These are phyloP conservation scores for Kodamaea restingae DNA, from an alignment of 805 yeast genomes.

Conservation along the genomic window DNA sequence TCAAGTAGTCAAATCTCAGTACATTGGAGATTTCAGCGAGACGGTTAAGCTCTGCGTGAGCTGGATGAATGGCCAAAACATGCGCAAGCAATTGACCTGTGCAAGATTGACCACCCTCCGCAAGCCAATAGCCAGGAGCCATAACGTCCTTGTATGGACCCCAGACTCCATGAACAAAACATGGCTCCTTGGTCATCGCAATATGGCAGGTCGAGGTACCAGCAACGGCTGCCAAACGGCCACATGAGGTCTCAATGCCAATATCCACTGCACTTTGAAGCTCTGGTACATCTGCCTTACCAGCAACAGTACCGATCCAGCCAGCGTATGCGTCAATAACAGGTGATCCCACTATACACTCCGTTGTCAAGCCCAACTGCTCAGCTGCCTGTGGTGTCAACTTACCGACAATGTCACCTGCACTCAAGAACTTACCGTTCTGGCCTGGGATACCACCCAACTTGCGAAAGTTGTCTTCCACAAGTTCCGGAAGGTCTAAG, in stretches of 20 bases:
- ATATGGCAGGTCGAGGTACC: constrained; percentile 98
- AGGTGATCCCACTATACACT: constrained; percentile 87
- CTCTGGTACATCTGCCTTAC: constrained; percentile 57
- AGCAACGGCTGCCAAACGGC: constrained; percentile 94
- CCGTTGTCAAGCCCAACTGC: constrained; percentile 76
- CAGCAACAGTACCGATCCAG: constrained; percentile 98
- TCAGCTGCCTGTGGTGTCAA: constrained; percentile 64
- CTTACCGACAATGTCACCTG: constrained; percentile 86
- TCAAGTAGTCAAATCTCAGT: constrained; percentile 79
- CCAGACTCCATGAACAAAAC: constrained; percentile 96
- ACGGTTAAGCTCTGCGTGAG: constrained; percentile 65
- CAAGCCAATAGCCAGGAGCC: constrained; percentile 88
- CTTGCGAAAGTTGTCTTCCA: constrained; percentile 67
- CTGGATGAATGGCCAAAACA: constrained; percentile 85
- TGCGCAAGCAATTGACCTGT: constrained; percentile 93
- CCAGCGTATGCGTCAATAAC: constrained; percentile 98
- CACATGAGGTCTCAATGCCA: constrained; percentile 57
- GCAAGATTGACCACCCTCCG: constrained; percentile 98
- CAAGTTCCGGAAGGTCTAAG: constrained; percentile 73
- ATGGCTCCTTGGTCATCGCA: constrained; percentile 76
- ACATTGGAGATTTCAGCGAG: constrained; percentile 64
- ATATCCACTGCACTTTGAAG: constrained; percentile 41
- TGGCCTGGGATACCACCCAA: constrained; percentile 80
- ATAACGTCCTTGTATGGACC: constrained; percentile 95
- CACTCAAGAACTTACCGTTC: constrained; percentile 71